Percentiles rank a stretch among this genome's conserved stretches.
Evolutionary conservation across 805 yeast genomes (phyloP).

Genomic region (Teunomyces aglyptinius): DNA sequence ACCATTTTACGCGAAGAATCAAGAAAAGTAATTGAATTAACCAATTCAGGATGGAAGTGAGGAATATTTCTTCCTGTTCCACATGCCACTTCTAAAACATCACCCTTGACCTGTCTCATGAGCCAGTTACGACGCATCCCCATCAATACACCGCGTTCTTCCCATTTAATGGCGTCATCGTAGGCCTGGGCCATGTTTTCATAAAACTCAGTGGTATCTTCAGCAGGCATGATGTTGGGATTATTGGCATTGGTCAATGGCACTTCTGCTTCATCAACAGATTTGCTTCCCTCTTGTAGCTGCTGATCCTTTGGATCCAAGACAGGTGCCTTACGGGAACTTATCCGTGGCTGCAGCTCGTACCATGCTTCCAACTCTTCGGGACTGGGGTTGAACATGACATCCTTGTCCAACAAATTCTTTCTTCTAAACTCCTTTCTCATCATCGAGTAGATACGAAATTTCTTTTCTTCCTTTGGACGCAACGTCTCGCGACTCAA

Average conservation of each 20-base stretch:
- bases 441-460: conserved; percentile 58
- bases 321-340: conserved; percentile 23
- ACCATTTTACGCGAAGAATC: conserved; percentile 89
- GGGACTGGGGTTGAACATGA: conserved; percentile 41
- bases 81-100: conserved; percentile 89
- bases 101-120: conserved; percentile 77
- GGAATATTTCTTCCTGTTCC: conserved; percentile 95
- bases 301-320: conserved; percentile 18
- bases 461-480: conserved; percentile 61
- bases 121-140: conserved; percentile 73
- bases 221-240: conserved; percentile 57
- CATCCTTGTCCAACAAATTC: conserved; percentile 30
- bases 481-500: conserved; percentile 55
- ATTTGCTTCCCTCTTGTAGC: conserved; percentile 23
- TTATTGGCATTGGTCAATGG: conserved; percentile 33
- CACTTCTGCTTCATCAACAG: conserved; percentile 13
- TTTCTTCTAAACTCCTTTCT: conserved; percentile 43
- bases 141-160: conserved; percentile 60
- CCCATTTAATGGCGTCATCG: conserved; percentile 76
- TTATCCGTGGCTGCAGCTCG: conserved; percentile 28
- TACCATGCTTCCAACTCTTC: conserved; percentile 44
- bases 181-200: conserved; percentile 76
- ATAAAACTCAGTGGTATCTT: conserved; percentile 79
- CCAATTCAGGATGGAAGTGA: conserved; percentile 57
- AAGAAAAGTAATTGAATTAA: conserved; percentile 76